These are phyloP conservation scores for Alloascoidea hylecoeti DNA, from an alignment of 805 yeast species.

Conservation along the genomic window DNA sequence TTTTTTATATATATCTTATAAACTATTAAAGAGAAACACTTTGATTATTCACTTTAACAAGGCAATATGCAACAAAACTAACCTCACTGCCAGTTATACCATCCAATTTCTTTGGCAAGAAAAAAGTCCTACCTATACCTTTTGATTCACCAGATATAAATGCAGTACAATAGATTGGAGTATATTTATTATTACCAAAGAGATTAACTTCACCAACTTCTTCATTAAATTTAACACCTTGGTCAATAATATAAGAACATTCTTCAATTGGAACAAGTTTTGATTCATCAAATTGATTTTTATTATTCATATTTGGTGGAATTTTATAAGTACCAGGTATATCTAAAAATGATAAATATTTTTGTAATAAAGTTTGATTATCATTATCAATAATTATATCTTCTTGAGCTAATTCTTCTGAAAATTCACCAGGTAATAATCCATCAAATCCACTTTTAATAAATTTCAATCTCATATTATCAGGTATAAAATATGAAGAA, in stretches of 20 bases:
- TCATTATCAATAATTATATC: slow-evolving; percentile 17
- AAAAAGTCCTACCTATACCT: slow-evolving; percentile 14
- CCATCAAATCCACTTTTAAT: slow-evolving; percentile 75
- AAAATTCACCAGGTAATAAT: slow-evolving; percentile 76
- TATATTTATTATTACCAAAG: slow-evolving; percentile 9
- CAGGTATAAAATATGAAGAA: slow-evolving; percentile 68
- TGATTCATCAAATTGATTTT: slow-evolving; percentile 47
- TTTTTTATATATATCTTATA: too few relatives aligned
- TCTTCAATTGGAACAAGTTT: slow-evolving; percentile 30
- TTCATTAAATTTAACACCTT: slow-evolving; percentile 29
- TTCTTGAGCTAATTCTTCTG: slow-evolving; percentile 24
- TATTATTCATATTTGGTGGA: slow-evolving; percentile 64
- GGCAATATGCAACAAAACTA: slow-evolving; percentile 14
- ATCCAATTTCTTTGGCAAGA: slow-evolving; percentile 9
- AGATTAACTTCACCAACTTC: slow-evolving; percentile 26
- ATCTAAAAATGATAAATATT: neutral
- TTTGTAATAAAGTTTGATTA: too few relatives aligned
- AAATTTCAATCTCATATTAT: slow-evolving; percentile 48
- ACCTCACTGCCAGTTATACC: slow-evolving; percentile 7
- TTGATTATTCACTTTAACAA: too few relatives aligned
- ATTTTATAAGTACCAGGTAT: slow-evolving; percentile 19
- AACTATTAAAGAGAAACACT: too few relatives aligned
- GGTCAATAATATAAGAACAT: slow-evolving; percentile 67
- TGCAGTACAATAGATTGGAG: slow-evolving; percentile 10
- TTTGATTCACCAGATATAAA: slow-evolving; percentile 11